A percentile compares a stretch with the other conserved stretches of the same genome.
These are phyloP conservation scores for Gaeumannomyces sp. DNA, from an alignment of 2,329 filamentous ascomycete genomes.

Conservation along the genomic window DNA sequence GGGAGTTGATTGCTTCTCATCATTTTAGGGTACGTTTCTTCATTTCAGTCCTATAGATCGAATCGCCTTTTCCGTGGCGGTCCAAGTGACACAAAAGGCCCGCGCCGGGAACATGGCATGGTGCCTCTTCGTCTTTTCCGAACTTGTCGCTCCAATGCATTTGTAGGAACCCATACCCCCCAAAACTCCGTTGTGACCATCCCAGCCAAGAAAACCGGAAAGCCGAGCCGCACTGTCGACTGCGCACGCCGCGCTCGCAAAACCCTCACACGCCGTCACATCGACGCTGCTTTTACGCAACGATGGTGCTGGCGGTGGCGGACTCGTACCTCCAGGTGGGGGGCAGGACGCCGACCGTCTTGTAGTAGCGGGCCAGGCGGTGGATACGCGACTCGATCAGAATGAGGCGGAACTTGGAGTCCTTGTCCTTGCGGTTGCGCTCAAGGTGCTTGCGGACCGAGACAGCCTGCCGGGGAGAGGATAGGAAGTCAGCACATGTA, in stretches of 20 bases:
- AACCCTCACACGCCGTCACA: constrained; percentile 22
- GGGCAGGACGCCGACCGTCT: constrained; percentile 78
- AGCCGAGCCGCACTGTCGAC: neutral
- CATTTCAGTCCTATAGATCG: neutral
- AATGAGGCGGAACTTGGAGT: constrained; percentile 99
- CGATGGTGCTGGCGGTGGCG: constrained; percentile 89
- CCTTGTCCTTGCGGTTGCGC: constrained; percentile 99
- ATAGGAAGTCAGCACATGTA: constrained; percentile 14
- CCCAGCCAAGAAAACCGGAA: constrained; percentile 6
- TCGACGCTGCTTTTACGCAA: constrained; percentile 59
- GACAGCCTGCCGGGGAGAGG: constrained; percentile 58
- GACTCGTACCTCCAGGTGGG: constrained; percentile 99
- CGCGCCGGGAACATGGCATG: neutral
- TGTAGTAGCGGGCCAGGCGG: constrained; percentile 95
- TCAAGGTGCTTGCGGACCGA: constrained; percentile 99
- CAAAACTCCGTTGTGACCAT: constrained; percentile 9
- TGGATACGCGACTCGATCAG: constrained; percentile 99
- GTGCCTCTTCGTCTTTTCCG: neutral
- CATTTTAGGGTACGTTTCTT: neutral
- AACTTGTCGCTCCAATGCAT: neutral
- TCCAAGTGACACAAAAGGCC: neutral
- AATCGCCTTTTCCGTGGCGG: neutral
- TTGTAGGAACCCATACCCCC: constrained; percentile 5
- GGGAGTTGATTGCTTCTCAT: neutral
- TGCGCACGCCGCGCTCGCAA: constrained; percentile 16